Conservation (phyloP, 2,329 filamentous ascomycete species). For the Graphilbum sp. region DNA sequence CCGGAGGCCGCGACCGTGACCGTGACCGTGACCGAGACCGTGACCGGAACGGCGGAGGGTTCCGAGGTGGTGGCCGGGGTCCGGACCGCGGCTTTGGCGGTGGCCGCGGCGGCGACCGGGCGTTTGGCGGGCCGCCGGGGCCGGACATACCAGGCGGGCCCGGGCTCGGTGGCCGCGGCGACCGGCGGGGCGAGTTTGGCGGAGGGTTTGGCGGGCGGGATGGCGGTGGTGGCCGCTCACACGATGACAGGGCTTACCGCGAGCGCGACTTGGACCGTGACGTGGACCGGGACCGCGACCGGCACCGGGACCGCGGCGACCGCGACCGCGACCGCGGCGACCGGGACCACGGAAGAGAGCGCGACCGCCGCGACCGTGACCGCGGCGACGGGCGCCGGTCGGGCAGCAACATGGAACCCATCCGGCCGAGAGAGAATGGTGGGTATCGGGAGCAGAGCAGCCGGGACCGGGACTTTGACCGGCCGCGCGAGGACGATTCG, state of each 20-base stretch:
- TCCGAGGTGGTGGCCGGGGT: slow-evolving; percentile 20
- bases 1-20: slow-evolving; percentile 34
- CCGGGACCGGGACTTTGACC: slow-evolving; percentile 10
- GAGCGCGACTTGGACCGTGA: slow-evolving; percentile 21
- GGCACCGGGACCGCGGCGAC: slow-evolving; percentile 17
- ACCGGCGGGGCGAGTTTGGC: slow-evolving; percentile 25
- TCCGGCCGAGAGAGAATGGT: slow-evolving; percentile 14
- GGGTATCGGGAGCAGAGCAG: slow-evolving; percentile 15
- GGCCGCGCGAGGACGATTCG: slow-evolving; percentile 36
- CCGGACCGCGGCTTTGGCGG: slow-evolving; percentile 25
- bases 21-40: slow-evolving; percentile 17
- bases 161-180: slow-evolving; percentile 16
- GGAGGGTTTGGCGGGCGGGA: slow-evolving; percentile 30
- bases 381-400: slow-evolving; percentile 24
- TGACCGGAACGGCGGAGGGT: slow-evolving; percentile 8
- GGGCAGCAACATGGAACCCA: slow-evolving; percentile 14
- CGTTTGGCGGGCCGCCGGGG: not conserved
- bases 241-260: slow-evolving; percentile 32
- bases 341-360: slow-evolving; percentile 29
- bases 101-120: slow-evolving; percentile 20
- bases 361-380: slow-evolving; percentile 27
- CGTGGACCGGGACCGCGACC: slow-evolving; percentile 28
- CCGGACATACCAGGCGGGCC: not conserved
- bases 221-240: slow-evolving; percentile 23
- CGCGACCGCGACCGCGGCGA: slow-evolving; percentile 16